These are phyloP conservation scores for Aphanoascus verrucosus DNA, from an alignment of 2,329 filamentous ascomycete species.

Conservation along the genomic window DNA sequence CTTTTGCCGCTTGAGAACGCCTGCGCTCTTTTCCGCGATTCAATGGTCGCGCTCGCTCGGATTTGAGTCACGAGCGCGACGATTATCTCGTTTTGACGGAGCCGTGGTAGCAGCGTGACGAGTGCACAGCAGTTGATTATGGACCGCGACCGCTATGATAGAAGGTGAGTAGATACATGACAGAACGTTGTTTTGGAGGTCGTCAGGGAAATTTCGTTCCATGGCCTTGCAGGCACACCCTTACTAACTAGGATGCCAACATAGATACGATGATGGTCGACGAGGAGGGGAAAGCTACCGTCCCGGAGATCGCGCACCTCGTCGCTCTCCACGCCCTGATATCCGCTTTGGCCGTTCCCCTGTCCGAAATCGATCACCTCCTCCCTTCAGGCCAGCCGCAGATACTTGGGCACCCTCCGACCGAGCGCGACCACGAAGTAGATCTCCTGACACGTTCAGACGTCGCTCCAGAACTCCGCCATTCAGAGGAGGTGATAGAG, in stretches of 20 bases:
- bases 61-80: neutral
- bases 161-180: constrained; percentile 28
- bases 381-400: constrained; percentile 26
- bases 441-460: constrained; percentile 32
- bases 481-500: constrained; percentile 29
- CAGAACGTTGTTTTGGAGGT: neutral
- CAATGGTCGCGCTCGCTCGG: neutral
- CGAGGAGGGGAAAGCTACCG: constrained; percentile 37
- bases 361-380: constrained; percentile 27
- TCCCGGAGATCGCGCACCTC: constrained; percentile 25
- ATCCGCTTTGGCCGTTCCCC: constrained; percentile 29
- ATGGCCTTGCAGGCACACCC: neutral
- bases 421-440: constrained; percentile 31
- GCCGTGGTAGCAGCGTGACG: neutral
- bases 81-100: neutral
- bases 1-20: neutral
- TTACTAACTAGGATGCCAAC: neutral
- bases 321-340: constrained; percentile 29
- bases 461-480: constrained; percentile 36
- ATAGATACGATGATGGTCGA: constrained; percentile 26
- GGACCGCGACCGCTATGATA: constrained; percentile 33
- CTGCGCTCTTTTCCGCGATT: neutral
- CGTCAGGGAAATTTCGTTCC: neutral
- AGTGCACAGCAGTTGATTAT: constrained; percentile 16
- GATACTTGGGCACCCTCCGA: constrained; percentile 35